A percentile compares a stretch with the other conserved stretches of the same genome.
phyloP scores from a whole-genome alignment of 1,139 yeast genomes.

The Kluyveromyces sp. region DNA sequence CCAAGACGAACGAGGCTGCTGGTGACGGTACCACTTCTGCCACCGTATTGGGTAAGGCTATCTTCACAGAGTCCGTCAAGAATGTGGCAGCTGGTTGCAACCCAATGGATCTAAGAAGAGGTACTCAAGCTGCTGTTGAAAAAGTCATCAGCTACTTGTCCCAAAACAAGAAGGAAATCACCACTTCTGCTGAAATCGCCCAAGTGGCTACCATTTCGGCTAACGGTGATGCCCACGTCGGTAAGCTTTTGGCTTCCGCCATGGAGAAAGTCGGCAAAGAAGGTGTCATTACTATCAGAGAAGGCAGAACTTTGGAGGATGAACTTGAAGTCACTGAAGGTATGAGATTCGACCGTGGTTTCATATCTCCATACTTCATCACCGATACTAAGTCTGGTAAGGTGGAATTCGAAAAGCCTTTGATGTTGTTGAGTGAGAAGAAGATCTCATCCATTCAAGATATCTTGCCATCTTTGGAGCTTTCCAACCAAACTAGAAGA shows the following conservation, averaged over 20 bases:
- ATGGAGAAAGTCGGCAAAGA: conserved; percentile 99
- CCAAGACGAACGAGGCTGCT: conserved; percentile 96
- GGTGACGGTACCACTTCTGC: conserved; percentile 99
- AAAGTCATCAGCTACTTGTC: conserved; percentile 88
- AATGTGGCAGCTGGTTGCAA: conserved; percentile 99
- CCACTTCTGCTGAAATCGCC: conserved; percentile 95
- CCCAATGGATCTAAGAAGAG: conserved; percentile 99
- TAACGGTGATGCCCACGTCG: conserved; percentile 93
- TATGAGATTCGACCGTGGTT: conserved; percentile 99
- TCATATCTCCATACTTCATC: conserved; percentile 95
- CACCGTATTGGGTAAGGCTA: conserved; percentile 93
- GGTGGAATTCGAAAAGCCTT: conserved; percentile 95
- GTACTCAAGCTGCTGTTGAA: conserved; percentile 97
- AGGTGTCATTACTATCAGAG: conserved; percentile 97
- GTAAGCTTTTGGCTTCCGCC: conserved; percentile 88
- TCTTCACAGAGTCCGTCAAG: conserved; percentile 94
- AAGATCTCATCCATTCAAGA: conserved; percentile 91
- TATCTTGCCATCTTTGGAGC: conserved; percentile 87
- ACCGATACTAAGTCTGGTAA: conserved; percentile 95
- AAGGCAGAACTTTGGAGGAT: conserved; percentile 95
- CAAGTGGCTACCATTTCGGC: conserved; percentile 99
- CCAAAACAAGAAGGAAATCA: conserved; percentile 89
- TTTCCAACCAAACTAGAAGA: conserved; percentile 91
- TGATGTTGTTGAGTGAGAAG: conserved; percentile 85
- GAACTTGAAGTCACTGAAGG: conserved; percentile 98